Evolutionary conservation across 1,139 yeast genomes (phyloP).

Genomic region (Citeromyces siamensis): DNA sequence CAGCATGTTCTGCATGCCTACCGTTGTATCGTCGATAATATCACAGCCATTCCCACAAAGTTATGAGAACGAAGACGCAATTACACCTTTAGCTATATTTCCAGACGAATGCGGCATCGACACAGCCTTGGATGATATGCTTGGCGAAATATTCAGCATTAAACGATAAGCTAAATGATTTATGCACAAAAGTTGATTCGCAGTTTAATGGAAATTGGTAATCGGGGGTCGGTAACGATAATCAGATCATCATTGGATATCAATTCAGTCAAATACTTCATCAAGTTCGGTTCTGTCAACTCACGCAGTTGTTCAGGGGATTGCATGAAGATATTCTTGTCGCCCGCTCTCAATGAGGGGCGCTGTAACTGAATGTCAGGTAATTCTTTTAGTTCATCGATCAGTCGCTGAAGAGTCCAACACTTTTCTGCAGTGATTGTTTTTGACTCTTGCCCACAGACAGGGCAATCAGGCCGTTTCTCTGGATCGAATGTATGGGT

Average conservation of each 20-base stretch:
- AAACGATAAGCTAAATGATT: too few species aligned
- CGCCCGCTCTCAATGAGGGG: conserved; percentile 39
- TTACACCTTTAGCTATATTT: too few species aligned
- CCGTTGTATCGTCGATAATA: too few species aligned
- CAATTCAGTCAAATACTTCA: conserved; percentile 23
- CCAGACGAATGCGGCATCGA: too few species aligned
- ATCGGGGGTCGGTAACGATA: conserved; percentile 41
- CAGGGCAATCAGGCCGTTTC: conserved; percentile 52
- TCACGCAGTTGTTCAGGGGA: conserved; percentile 39
- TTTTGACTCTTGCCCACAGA: conserved; percentile 48
- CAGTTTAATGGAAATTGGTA: conserved; percentile 28
- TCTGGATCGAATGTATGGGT: conserved; percentile 60
- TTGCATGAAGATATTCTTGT: conserved; percentile 32
- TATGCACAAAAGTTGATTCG: conserved; percentile 6
- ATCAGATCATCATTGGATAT: conserved; percentile 34
- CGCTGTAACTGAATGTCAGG: conserved; percentile 24
- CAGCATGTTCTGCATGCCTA: too few species aligned
- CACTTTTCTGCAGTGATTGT: conserved; percentile 21
- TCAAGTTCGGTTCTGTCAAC: conserved; percentile 34
- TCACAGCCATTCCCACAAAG: too few species aligned
- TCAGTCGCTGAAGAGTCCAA: conserved; percentile 36
- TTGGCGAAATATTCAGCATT: conserved; percentile 2
- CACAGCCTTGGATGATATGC: conserved; percentile 2
- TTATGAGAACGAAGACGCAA: too few species aligned
- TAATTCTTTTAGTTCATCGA: conserved; percentile 20